phyloP scores from a whole-genome alignment of 1,139 yeast species.

The Suhomyces panamericanus region DNA sequence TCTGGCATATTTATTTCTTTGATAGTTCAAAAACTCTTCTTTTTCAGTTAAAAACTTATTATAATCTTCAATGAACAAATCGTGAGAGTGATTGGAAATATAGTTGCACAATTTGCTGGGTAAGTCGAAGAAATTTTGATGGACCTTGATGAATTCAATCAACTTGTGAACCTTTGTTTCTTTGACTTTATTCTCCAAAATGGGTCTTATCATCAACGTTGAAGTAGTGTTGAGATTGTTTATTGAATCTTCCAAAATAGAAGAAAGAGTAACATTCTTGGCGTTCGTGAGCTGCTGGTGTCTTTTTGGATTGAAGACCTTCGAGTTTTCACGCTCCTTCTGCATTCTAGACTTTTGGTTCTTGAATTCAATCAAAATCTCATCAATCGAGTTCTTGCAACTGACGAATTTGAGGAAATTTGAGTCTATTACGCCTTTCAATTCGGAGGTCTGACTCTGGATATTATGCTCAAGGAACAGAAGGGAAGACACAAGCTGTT shows the following conservation, averaged over 20 bases:
- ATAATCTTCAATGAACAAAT: constrained; percentile 69
- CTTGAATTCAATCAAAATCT: constrained; percentile 36
- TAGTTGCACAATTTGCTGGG: constrained; percentile 60
- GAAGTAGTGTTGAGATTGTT: constrained; percentile 57
- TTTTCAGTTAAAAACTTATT: constrained; percentile 49
- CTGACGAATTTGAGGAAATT: constrained; percentile 76
- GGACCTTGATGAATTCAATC: constrained; percentile 59
- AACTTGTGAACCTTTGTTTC: constrained; percentile 62
- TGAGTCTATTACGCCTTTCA: constrained; percentile 65
- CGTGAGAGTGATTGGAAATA: constrained; percentile 64
- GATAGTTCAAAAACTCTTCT: constrained; percentile 19
- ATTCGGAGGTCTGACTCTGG: constrained; percentile 61
- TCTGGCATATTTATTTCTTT: constrained; percentile 18
- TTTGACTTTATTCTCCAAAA: constrained; percentile 60
- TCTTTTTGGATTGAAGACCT: constrained; percentile 42
- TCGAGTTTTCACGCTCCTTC: constrained; percentile 36
- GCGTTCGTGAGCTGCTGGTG: constrained; percentile 23
- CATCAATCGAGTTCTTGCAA: constrained; percentile 61
- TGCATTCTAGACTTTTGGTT: constrained; percentile 39
- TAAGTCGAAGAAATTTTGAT: constrained; percentile 67
- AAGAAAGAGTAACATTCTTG: constrained; percentile 26
- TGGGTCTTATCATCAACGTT: constrained; percentile 71
- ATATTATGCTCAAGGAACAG: constrained; percentile 61
- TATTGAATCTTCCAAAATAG: constrained; percentile 46
- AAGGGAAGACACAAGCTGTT: constrained; percentile 58